Base-by-base conservation (phyloP, 176 grass and related monocot species). In the Avena eriantha region DNA sequence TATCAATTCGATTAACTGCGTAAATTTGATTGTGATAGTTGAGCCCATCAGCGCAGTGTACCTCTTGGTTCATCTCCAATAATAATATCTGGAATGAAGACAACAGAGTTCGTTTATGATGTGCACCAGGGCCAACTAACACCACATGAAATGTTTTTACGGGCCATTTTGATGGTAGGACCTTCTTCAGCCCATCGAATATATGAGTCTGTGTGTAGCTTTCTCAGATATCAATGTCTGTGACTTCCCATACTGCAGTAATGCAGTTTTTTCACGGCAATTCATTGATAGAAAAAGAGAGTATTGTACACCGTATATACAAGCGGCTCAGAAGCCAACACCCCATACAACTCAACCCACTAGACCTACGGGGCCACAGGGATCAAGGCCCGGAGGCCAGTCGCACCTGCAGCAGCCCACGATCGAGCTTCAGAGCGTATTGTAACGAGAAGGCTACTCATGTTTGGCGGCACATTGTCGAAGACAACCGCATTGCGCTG, bases 81-180 rank as follows among this genome's bases (percentile, higher is more conserved):
- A 82, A 76, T 57, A 76, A 76, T 87, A 87, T 69, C 86, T 88
- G 34, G 80, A 76, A 57, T 76, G 53, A 82, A 67, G 70, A 82
- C 60, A 76, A 87, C 56, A 48, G 47, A 80, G 48, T 69, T 87
- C 10, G 35, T 80, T 58, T 73, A 29, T 87, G 66, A 48, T 74
- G 66, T 74, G 47, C 80, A 21, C 74, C 23, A 49, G 18, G 17
- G 54, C 18, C 54, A 56, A 56, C 54, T 21, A 56, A 54, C 80
- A 87, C 84, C 80, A 83, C 80, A 90, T 83, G 75, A 80, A 74
- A 83, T 87, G 67, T 87, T 86, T 82, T 78, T 39, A 57, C 51
- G 75, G 18, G 73, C 0, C 43, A 8, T 41, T 76, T 78, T 50
- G 46, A 68, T 68, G 21, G 29, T 6, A 74, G 56, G 66, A 66